Conservation (phyloP, 345 rosid genomes). For the Eucalyptus cloeziana region DNA sequence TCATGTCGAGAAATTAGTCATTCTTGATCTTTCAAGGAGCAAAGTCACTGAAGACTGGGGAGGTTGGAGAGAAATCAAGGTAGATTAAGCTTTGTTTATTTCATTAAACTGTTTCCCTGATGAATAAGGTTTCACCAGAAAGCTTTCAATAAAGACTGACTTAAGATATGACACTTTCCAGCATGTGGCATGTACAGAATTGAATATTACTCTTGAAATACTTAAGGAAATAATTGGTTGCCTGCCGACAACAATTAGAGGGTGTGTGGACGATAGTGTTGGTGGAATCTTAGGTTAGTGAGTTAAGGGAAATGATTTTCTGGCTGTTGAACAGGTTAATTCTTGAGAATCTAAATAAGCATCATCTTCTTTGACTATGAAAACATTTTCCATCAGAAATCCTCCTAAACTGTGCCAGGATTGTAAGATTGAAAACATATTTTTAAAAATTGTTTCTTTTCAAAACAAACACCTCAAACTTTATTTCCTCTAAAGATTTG, state of each 20-base stretch:
- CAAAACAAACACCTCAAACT: neutral
- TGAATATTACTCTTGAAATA: no score
- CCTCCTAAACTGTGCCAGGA: neutral
- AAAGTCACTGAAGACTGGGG: neutral
- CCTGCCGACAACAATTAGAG: neutral
- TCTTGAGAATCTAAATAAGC: neutral
- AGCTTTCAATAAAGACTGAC: no score
- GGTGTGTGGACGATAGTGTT: neutral
- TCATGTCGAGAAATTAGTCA: neutral
- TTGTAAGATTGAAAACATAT: neutral
- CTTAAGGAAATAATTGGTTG: neutral
- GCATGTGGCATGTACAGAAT: neutral
- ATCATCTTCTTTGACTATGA: no score
- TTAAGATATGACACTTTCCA: neutral
- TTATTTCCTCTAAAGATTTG: no score
- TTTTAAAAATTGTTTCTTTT: neutral
- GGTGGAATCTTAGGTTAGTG: neutral
- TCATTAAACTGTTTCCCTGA: neutral
- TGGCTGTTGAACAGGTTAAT: no score
- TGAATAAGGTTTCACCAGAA: no score
- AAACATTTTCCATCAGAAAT: no score
- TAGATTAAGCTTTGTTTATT: neutral
- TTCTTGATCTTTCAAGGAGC: neutral
- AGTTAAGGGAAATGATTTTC: neutral
- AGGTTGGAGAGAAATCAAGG: neutral